Conservation (phyloP, 495 filamentous ascomycete species). For the Penicillium paxilli region DNA sequence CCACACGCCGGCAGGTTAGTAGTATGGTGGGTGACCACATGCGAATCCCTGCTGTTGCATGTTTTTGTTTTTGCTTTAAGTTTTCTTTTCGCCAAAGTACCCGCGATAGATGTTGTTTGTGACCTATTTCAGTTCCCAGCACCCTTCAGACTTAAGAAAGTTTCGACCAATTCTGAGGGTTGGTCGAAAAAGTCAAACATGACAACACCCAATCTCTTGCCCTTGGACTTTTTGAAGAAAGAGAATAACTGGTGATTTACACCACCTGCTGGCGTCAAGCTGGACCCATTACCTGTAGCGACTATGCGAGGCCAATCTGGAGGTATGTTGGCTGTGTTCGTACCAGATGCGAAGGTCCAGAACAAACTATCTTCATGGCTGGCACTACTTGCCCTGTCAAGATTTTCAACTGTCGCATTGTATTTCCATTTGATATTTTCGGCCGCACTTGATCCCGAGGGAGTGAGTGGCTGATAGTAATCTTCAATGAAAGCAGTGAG, state of each 20-base stretch:
- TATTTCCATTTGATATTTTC: slow-evolving; percentile 44
- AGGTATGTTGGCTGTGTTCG: slow-evolving; percentile 40
- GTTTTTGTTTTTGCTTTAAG: too few relatives aligned
- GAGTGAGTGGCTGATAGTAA: slow-evolving; percentile 35
- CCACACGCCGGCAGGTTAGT: too few relatives aligned
- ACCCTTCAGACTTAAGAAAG: slow-evolving; percentile 13
- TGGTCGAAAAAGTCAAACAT: slow-evolving; percentile 51
- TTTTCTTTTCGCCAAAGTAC: too few relatives aligned
- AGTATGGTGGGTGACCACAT: too few relatives aligned
- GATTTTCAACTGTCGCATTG: slow-evolving; percentile 30
- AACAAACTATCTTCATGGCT: slow-evolving; percentile 37
- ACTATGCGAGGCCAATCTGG: slow-evolving; percentile 47
- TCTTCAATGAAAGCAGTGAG: slow-evolving; percentile 45
- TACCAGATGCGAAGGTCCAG: slow-evolving; percentile 50
- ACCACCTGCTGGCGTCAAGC: slow-evolving; percentile 36
- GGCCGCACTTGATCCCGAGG: slow-evolving; percentile 22
- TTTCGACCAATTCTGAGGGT: slow-evolving; percentile 17
- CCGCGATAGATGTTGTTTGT: too few relatives aligned
- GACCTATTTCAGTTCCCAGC: too few relatives aligned
- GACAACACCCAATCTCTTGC: slow-evolving; percentile 38
- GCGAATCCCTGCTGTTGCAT: too few relatives aligned
- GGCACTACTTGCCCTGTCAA: background rate
- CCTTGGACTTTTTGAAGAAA: slow-evolving; percentile 22
- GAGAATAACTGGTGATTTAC: slow-evolving; percentile 30
- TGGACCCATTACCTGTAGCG: slow-evolving; percentile 45